Evolutionary conservation across 495 filamentous ascomycete genomes (phyloP).

Genomic region (Tuber magnatum): DNA sequence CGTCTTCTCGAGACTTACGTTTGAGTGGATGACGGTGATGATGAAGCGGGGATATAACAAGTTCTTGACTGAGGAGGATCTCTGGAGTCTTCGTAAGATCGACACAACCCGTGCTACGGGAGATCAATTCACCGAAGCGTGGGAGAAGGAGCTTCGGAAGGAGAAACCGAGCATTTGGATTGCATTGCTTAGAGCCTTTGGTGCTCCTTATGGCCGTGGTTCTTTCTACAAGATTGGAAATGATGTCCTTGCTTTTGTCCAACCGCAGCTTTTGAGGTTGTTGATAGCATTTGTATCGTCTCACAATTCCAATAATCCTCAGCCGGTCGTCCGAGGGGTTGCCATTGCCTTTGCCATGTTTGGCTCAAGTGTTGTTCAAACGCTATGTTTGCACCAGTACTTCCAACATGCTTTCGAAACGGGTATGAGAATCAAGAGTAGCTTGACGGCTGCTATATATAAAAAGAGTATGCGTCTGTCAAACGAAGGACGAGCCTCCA

Average conservation of each 20-base stretch:
- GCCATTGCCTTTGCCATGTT: slow-evolving; percentile 94
- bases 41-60: slow-evolving; percentile 93
- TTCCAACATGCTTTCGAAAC: slow-evolving; percentile 92
- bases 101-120: slow-evolving; percentile 71
- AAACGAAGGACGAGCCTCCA: slow-evolving; percentile 82
- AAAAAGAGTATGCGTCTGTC: slow-evolving; percentile 81
- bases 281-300: slow-evolving; percentile 84
- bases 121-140: slow-evolving; percentile 60
- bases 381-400: slow-evolving; percentile 77
- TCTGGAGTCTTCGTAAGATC: slow-evolving; percentile 80
- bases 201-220: slow-evolving; percentile 71
- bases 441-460: slow-evolving; percentile 84
- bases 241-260: slow-evolving; percentile 75
- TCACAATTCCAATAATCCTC: slow-evolving; percentile 55
- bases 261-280: slow-evolving; percentile 81
- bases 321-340: slow-evolving; percentile 74
- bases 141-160: slow-evolving; percentile 67
- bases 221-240: slow-evolving; percentile 77
- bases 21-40: slow-evolving; percentile 97
- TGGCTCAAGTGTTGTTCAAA: slow-evolving; percentile 74
- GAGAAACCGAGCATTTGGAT: slow-evolving; percentile 81
- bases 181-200: slow-evolving; percentile 78
- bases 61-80: slow-evolving; percentile 88
- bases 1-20: slow-evolving; percentile 87
- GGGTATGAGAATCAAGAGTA: slow-evolving; percentile 90